Percentiles rank a stretch among this genome's conserved stretches.
Evolutionary conservation across 78 protist species (phyloP).

Genomic region (Guillardia theta): DNA sequence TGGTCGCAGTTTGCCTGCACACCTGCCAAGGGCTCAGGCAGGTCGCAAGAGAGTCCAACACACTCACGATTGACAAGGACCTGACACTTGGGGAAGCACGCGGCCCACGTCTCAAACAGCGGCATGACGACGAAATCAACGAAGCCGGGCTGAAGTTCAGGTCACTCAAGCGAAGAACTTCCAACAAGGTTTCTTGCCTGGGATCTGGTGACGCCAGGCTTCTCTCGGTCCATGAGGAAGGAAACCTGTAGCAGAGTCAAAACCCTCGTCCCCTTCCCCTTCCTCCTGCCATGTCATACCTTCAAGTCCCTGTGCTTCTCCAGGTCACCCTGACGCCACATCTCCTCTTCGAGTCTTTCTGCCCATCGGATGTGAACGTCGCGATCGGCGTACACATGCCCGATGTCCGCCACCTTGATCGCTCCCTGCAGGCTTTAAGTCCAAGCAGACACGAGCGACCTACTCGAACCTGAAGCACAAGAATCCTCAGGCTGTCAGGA

Average conservation of each 20-base stretch:
- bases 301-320: neutral
- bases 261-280: neutral
- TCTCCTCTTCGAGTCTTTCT: neutral
- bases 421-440: too few species aligned
- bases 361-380: neutral
- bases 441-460: too few species aligned
- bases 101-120: neutral
- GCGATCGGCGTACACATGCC: neutral
- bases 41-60: too few species aligned
- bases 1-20: too few species aligned
- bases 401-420: neutral
- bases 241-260: neutral
- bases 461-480: neutral
- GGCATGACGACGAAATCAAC: neutral
- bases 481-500: neutral
- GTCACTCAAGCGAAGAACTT: neutral
- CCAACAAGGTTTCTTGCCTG: neutral
- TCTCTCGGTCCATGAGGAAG: neutral
- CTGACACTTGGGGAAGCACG: neutral
- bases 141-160: neutral
- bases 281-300: neutral
- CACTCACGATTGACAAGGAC: neutral
- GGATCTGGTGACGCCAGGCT: neutral
- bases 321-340: neutral
- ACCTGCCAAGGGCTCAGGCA: too few species aligned